Evolutionary conservation across 441 rosid species (phyloP).

Genomic region (Dalechampia spathulata): DNA sequence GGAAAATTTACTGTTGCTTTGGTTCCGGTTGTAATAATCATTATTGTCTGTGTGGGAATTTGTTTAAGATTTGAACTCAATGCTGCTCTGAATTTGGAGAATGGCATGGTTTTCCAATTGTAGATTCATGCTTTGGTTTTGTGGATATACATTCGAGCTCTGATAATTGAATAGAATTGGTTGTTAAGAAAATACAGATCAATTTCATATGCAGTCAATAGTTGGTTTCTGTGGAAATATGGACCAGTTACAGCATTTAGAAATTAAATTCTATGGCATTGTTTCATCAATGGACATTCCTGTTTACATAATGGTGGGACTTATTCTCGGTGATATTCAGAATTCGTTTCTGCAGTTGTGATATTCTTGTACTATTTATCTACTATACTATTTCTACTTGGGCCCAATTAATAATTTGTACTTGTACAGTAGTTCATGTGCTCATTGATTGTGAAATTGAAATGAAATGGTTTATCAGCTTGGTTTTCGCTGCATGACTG

Average conservation of each 20-base stretch:
- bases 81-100: neutral
- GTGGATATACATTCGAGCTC: neutral
- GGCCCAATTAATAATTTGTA: too few species aligned
- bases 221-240: neutral
- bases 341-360: neutral
- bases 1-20: too few species aligned
- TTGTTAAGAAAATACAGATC: too few species aligned
- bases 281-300: neutral
- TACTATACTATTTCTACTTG: too few species aligned
- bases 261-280: neutral
- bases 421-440: neutral
- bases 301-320: neutral
- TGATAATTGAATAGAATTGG: neutral
- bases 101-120: neutral
- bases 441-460: constrained; percentile 2
- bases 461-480: neutral
- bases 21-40: neutral
- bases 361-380: neutral
- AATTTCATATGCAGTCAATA: too few species aligned
- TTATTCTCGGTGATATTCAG: neutral
- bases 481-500: neutral
- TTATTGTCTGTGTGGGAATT: constrained; percentile 1
- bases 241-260: neutral
- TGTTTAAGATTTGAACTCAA: neutral
- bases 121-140: neutral